phyloP scores from a whole-genome alignment of 441 rosid species.

The Jatropha multifida region DNA sequence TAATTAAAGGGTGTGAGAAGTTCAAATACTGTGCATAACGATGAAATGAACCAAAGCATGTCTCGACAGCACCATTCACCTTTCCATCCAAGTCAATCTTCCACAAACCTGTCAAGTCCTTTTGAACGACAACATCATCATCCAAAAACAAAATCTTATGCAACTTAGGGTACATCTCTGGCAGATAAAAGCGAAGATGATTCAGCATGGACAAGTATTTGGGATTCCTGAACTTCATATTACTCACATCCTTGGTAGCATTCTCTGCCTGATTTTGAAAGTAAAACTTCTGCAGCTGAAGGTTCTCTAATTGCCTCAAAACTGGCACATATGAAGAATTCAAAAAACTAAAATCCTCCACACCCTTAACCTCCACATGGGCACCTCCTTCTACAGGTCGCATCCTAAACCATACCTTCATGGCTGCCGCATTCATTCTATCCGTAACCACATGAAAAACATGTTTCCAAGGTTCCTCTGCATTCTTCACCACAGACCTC shows the following conservation, averaged over 20 bases:
- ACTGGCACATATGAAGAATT: conserved; percentile 74
- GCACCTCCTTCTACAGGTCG: conserved; percentile 83
- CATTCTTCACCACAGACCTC: conserved; percentile 82
- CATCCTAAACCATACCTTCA: conserved; percentile 97
- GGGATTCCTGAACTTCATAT: conserved; percentile 57
- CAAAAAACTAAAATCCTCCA: conserved; percentile 70
- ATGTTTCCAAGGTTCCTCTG: conserved; percentile 84
- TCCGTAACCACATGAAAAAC: conserved; percentile 90
- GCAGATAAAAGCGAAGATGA: conserved; percentile 81
- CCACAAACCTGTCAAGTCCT: conserved; percentile 79
- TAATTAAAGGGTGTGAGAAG: conserved; percentile 65
- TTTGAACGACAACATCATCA: conserved; percentile 82
- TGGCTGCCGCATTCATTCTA: conserved; percentile 79
- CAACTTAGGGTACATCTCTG: conserved; percentile 79
- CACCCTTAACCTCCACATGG: conserved; percentile 68
- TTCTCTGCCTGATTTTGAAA: conserved; percentile 50
- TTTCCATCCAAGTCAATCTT: conserved; percentile 76
- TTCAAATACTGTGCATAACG: conserved; percentile 70
- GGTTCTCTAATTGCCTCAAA: conserved; percentile 67
- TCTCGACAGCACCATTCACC: conserved; percentile 90
- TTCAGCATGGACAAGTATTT: conserved; percentile 62
- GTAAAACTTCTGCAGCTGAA: conserved; percentile 55
- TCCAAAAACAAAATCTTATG: conserved; percentile 55
- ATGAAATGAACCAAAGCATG: conserved; percentile 86
- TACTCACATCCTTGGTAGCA: conserved; percentile 46